phyloP scores from a whole-genome alignment of 441 rosid genomes.

The Erysimum cheiri region DNA sequence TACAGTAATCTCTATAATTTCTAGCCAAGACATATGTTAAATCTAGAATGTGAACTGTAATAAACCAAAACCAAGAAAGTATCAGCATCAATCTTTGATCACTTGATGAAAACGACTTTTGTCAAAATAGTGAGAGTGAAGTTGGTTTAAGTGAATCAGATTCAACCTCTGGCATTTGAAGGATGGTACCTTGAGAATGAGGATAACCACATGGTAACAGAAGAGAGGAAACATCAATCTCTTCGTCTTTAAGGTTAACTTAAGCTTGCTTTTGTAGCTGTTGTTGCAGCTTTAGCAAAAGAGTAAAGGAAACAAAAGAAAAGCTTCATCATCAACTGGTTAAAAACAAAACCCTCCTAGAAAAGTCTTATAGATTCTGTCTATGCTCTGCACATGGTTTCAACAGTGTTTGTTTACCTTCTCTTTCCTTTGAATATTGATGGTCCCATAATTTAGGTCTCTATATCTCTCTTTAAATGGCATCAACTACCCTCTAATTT shows the following conservation, averaged over 20 bases:
- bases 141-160: slow-evolving; percentile 42
- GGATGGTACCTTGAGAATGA: slow-evolving; percentile 43
- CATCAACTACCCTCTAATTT: slow-evolving; percentile 23
- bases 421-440: slow-evolving; percentile 25
- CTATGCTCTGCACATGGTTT: slow-evolving; percentile 31
- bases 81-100: slow-evolving; percentile 11
- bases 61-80: background rate
- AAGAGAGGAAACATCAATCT: background rate
- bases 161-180: slow-evolving; percentile 24
- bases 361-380: slow-evolving; percentile 37
- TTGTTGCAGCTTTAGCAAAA: slow-evolving; percentile 54
- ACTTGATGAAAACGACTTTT: background rate
- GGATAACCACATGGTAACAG: slow-evolving; percentile 38
- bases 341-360: slow-evolving; percentile 27
- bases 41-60: background rate
- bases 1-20: slow-evolving; percentile 8
- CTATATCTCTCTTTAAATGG: slow-evolving; percentile 29
- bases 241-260: slow-evolving; percentile 11
- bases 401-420: slow-evolving; percentile 16
- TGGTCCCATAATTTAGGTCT: slow-evolving; percentile 41
- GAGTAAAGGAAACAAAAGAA: slow-evolving; percentile 35
- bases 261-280: slow-evolving; percentile 7
- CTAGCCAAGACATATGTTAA: background rate
- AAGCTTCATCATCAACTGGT: slow-evolving; percentile 23
- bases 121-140: slow-evolving; percentile 25